Evolutionary conservation across 2,329 filamentous ascomycete species (phyloP), one percentile per base, ranked within the genome.

Genomic region (Nemania sp.): DNA sequence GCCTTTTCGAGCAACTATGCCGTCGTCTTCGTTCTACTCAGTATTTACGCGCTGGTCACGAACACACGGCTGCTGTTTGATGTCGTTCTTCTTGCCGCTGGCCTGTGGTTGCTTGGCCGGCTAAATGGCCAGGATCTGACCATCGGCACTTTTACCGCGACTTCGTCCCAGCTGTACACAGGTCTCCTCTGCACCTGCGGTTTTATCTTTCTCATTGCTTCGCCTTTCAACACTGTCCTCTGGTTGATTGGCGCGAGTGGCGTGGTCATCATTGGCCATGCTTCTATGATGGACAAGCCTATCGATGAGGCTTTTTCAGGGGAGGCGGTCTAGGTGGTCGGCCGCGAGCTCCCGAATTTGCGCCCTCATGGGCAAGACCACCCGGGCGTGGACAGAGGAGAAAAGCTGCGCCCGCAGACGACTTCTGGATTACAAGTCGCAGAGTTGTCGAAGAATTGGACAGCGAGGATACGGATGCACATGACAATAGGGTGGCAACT

Each of bases 221-320:
- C 90, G 66, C 92, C 92, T 63, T 88, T 98, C 76, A 78, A 84
- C 72, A 96, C 92, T 53, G 84, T 93, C 70, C 87, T 98, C 71
- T 98, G 95, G 95, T 85, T 99, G 75, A 92, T 98, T 74, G 95
- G 95, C 76, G 95, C 95, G 71, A 94, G 90, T 70, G 93, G 92
- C 76, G 92, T 97, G 76, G 91, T 89, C 75, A 96, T 98, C 69
- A 82, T 98, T 68, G 95, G 95, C 79, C 95, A 99, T 81, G 95
- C 95, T 70, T 85, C 92, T 66, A 87, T 98, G 76, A 88, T 98
- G 90, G 94, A 98, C 77, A 97, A 97, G 86, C 94, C 94, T 62
- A 97, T 98, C 83, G 95, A 98, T 88, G 94, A 96, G 93, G 93
- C 93, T 97, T 99, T 99, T 97, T 97, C 94, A 85, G 95, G 96